Percentiles rank a stretch among this genome's conserved stretches.
Evolutionary conservation across 2,329 filamentous ascomycete species (phyloP).

Genomic region (Fonsecaea monophora): DNA sequence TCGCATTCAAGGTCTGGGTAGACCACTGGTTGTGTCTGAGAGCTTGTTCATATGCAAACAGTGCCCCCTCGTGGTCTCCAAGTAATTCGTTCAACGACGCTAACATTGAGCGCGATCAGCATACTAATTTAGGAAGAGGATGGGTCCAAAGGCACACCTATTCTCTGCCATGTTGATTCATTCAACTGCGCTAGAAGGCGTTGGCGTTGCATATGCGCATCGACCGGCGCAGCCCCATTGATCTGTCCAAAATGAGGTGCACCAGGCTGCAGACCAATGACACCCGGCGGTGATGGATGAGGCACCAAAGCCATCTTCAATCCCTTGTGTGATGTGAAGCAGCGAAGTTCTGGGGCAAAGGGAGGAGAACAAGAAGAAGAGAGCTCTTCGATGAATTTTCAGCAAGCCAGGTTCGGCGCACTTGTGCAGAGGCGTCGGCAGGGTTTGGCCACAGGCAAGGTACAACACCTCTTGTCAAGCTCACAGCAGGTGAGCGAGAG

Average conservation of each 20-base stretch:
- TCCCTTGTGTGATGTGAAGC: neutral
- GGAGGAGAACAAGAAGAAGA: neutral
- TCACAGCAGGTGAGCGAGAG: neutral
- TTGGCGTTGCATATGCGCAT: conserved; percentile 42
- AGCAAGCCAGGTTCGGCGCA: neutral
- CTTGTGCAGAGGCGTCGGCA: neutral
- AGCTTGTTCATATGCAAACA: conserved; percentile 88
- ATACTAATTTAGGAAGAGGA: conserved; percentile 2
- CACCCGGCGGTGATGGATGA: conserved; percentile 36
- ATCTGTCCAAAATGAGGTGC: conserved; percentile 54
- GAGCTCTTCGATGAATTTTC: neutral
- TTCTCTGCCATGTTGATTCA: conserved; percentile 88
- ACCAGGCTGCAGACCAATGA: conserved; percentile 33
- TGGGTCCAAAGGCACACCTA: conserved; percentile 69
- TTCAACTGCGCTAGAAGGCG: conserved; percentile 81
- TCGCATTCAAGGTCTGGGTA: conserved; percentile 89
- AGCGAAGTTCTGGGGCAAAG: neutral
- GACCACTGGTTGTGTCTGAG: conserved; percentile 87
- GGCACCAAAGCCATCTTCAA: conserved; percentile 33
- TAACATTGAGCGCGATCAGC: conserved; percentile 48
- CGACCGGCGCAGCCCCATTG: conserved; percentile 59
- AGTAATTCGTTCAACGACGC: conserved; percentile 86
- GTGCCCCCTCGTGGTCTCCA: conserved; percentile 86
- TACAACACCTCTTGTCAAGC: neutral
- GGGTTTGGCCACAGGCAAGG: neutral